Conservation (phyloP, 2,329 filamentous ascomycete genomes). For the Grosmannia penicillata region DNA sequence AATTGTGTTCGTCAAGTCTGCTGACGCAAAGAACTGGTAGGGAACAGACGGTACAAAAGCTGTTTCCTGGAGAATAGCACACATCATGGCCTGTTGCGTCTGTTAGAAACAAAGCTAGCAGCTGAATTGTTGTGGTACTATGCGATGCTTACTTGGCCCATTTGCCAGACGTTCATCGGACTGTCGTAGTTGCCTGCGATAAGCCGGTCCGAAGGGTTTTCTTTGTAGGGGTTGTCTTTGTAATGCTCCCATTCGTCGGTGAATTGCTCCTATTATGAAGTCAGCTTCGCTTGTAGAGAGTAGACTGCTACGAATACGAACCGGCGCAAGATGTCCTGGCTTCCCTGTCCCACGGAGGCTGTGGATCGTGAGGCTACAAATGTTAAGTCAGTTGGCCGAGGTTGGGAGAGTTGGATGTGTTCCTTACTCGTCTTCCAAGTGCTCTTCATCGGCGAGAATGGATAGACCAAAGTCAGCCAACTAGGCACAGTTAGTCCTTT, state of each 20-base stretch:
- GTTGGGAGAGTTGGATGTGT: no score
- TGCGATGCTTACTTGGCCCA: constrained; percentile 5
- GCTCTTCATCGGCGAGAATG: not conserved
- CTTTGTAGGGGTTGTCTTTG: not conserved
- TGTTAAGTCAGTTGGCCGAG: no score
- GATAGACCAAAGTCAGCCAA: not conserved
- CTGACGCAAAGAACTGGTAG: no score
- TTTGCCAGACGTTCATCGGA: constrained; percentile 4
- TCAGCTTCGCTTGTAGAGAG: no score
- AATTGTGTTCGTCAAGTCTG: no score
- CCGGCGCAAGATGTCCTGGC: not conserved
- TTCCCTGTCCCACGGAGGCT: not conserved
- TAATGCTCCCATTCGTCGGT: constrained; percentile 7
- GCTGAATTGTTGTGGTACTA: no score
- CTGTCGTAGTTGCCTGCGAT: constrained; percentile 1
- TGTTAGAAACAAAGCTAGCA: no score
- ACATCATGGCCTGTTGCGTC: no score
- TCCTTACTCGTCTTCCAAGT: not conserved
- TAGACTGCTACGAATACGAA: no score
- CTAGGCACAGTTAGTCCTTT: not conserved
- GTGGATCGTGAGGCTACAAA: no score
- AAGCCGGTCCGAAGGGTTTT: not conserved
- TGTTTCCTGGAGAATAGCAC: not conserved
- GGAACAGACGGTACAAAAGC: not conserved
- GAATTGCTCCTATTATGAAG: constrained; percentile 7